Percentiles rank a stretch among this genome's conserved stretches.
phyloP scores from a whole-genome alignment of 179 eudicot genomes.

The Corrigiola litoralis region DNA sequence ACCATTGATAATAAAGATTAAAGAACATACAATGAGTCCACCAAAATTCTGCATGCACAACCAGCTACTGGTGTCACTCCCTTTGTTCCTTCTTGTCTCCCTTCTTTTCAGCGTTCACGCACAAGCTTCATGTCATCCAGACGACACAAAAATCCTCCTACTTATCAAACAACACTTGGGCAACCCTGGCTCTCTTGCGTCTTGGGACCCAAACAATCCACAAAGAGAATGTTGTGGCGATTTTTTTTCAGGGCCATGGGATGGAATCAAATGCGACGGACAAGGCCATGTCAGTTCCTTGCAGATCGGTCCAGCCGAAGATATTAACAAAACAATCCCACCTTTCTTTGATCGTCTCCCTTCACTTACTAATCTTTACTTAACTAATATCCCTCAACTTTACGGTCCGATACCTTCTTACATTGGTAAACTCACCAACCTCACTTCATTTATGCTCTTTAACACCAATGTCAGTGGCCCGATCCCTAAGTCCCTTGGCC shows the following conservation, averaged over 20 bases:
- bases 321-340: background rate
- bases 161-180: conserved; percentile 7
- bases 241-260: background rate
- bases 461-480: conserved; percentile 1
- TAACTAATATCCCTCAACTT: background rate
- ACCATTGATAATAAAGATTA: background rate
- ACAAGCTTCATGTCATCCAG: background rate
- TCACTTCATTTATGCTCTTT: background rate
- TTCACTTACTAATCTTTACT: background rate
- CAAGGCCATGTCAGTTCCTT: background rate
- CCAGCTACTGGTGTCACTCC: background rate
- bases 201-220: conserved; percentile 7
- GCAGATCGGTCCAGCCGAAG: background rate
- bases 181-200: conserved; percentile 9
- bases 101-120: background rate
- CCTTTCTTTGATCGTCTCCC: conserved; percentile 8
- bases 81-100: background rate
- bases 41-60: background rate
- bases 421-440: conserved; percentile 1
- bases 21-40: background rate
- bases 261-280: background rate
- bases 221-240: too few species aligned
- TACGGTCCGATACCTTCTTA: conserved; percentile 5
- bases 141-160: conserved; percentile 10
- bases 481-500: conserved; percentile 1